Evolutionary conservation across 257 asterid genomes (phyloP).

Genomic region (Jacaranda copaia): DNA sequence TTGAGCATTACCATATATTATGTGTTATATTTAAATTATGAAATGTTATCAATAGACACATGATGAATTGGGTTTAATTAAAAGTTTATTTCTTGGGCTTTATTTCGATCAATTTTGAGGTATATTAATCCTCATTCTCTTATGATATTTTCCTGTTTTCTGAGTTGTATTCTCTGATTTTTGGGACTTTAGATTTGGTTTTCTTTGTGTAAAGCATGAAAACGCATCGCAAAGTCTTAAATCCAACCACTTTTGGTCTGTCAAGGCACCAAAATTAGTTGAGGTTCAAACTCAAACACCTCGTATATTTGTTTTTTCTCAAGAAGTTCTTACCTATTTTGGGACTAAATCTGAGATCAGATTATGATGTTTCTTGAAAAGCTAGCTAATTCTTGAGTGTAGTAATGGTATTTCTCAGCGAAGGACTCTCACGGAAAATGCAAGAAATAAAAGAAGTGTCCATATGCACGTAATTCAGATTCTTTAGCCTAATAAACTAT

Average conservation of each 20-base stretch:
- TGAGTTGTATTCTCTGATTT: background rate
- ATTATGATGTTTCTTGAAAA: background rate
- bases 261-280: background rate
- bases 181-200: background rate
- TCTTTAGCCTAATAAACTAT: conserved; percentile 7
- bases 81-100: too few relatives aligned
- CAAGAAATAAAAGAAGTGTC: background rate
- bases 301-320: background rate
- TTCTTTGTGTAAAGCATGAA: background rate
- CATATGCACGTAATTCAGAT: background rate
- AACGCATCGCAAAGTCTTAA: background rate
- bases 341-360: background rate
- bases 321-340: conserved; percentile 8
- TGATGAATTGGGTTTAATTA: too few relatives aligned
- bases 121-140: too few relatives aligned
- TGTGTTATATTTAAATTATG: too few relatives aligned
- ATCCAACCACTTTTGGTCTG: conserved; percentile 1
- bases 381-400: background rate
- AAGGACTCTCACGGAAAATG: background rate
- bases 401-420: background rate
- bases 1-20: too few relatives aligned
- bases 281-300: conserved; percentile 16
- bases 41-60: too few relatives aligned
- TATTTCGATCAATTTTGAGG: too few relatives aligned
- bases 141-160: too few relatives aligned